phyloP scores from a whole-genome alignment of 352 stramenopile species.

The Globisporangium cederbergense region DNA sequence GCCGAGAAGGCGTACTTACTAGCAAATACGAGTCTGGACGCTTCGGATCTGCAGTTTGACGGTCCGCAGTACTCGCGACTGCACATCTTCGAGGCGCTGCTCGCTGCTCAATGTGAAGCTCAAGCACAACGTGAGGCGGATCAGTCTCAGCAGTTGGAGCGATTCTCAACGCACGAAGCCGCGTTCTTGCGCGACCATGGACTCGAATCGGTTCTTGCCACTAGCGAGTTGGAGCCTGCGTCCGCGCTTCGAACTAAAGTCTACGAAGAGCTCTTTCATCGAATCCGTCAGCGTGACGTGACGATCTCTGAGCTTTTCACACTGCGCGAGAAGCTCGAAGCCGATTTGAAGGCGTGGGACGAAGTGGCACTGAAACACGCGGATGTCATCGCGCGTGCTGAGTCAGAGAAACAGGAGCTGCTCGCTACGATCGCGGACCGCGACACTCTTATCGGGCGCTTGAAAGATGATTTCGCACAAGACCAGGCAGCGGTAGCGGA shows the following conservation, averaged over 20 bases:
- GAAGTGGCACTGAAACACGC: neutral
- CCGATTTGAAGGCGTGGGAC: constrained; percentile 11
- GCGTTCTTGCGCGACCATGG: constrained; percentile 5
- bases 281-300: constrained; percentile 1
- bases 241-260: neutral
- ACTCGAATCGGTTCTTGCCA: neutral
- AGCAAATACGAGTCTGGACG: neutral
- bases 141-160: constrained; percentile 13
- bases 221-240: neutral
- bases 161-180: constrained; percentile 21
- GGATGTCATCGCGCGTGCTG: neutral
- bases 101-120: constrained; percentile 1
- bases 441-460: neutral
- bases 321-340: neutral
- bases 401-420: neutral
- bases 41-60: neutral
- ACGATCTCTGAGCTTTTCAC: neutral
- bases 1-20: constrained; percentile 12
- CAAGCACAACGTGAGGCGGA: constrained; percentile 4
- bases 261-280: constrained; percentile 13
- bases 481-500: neutral
- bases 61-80: constrained; percentile 17
- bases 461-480: neutral
- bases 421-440: neutral
- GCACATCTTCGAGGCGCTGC: constrained; percentile 8